A percentile compares a stretch with the other conserved stretches of the same genome.
phyloP scores from a whole-genome alignment of 306 rosid genomes.

The Cicer pinnatifidum region DNA sequence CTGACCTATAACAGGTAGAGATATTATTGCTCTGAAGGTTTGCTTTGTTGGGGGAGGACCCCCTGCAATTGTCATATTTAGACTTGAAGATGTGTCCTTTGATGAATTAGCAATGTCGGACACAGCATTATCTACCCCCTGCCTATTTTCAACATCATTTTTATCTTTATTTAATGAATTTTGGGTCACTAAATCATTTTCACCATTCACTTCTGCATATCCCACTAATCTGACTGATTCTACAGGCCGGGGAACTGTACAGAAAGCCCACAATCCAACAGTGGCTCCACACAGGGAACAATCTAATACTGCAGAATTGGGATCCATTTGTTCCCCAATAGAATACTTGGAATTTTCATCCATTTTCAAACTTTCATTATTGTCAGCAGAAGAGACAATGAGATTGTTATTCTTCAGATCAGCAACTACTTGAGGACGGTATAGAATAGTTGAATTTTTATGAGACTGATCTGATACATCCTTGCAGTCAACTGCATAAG shows the following conservation, averaged over 20 bases:
- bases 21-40: conserved; percentile 81
- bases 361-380: conserved; percentile 44
- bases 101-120: conserved; percentile 54
- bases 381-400: conserved; percentile 45
- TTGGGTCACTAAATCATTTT: conserved; percentile 32
- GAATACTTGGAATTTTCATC: conserved; percentile 50
- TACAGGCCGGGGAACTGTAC: conserved; percentile 64
- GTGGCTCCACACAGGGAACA: conserved; percentile 92
- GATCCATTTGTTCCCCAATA: conserved; percentile 58
- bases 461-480: conserved; percentile 53
- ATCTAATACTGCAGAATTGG: conserved; percentile 81
- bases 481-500: conserved; percentile 71
- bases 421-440: conserved; percentile 46
- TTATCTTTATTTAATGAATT: not conserved
- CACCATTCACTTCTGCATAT: conserved; percentile 55
- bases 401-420: conserved; percentile 44
- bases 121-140: conserved; percentile 39
- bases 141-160: conserved; percentile 50
- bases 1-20: conserved; percentile 83
- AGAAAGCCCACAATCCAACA: conserved; percentile 91
- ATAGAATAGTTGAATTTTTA: conserved; percentile 41
- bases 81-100: conserved; percentile 53
- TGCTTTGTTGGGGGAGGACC: conserved; percentile 95
- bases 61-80: conserved; percentile 90
- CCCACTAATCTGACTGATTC: conserved; percentile 81